Base-by-base conservation (phyloP, 352 stramenopile species). In the Achlya hypogyna region DNA sequence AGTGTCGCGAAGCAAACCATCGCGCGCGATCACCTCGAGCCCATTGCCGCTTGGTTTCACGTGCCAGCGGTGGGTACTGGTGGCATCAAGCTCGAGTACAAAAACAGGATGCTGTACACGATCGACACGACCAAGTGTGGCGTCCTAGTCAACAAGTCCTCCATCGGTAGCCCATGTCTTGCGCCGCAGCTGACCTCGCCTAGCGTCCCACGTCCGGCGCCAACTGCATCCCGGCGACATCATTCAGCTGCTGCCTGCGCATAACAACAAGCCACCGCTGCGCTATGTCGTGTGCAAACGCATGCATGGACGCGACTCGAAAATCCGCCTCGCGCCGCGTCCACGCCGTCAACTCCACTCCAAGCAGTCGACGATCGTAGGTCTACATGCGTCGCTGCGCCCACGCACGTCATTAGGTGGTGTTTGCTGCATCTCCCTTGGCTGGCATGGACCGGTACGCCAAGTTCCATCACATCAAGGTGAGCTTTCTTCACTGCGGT, bases 381-480 rank as follows among this genome's bases (percentile, higher is more conserved):
- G 49, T 9, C 25, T 20, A 54, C 29, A 22, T 16, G 29, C 49
- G 6, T 34, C 6, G 6, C 29, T 34, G 49, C 23, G 31, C 8
- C 31, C 49, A 56, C 31, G 25, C 16, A 8, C 16, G 6, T 2
- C 3, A 28, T 18, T 67, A 67, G 60, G 40, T 28, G 12, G 42
- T 67, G 9, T 59, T 23, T 49, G 60, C 47, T 6, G 60, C 60
- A 0, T 49, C 60, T 2, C 60, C 60, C 3, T 38, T 67, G 16
- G 42, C 51, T 14, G 60, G 60, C 25, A 28, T 67, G n/a, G 60
- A 67, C 35, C 60, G 60, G 22, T 23, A 59, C 9, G 60, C 42
- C 8, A 59, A 67, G 4, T 49, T 58, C 51, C 60, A 67, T 58
- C 60, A 29, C 6, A 67, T 67, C 35, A 29, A 29, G 0, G 60